Evolutionary conservation across 768 basidiomycete species (phyloP).

Genomic region (Russula earlei): DNA sequence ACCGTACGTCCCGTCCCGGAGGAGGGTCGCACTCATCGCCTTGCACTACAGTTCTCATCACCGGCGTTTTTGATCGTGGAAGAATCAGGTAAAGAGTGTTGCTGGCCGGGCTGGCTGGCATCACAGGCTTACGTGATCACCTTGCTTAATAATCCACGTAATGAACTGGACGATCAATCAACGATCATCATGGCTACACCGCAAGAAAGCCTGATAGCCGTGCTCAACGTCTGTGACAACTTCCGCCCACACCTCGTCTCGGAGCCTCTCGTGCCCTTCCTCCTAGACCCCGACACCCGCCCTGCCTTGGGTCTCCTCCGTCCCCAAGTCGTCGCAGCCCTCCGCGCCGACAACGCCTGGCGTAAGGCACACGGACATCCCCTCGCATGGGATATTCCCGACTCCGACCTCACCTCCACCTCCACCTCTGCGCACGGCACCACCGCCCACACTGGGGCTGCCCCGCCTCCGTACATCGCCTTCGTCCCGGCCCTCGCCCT

Average conservation of each 20-base stretch:
- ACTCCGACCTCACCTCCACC: background rate
- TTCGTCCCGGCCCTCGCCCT: background rate
- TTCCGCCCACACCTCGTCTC: conserved; percentile 33
- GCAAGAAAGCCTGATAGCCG: conserved; percentile 38
- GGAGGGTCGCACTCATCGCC: conserved; percentile 21
- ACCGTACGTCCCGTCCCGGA: conserved; percentile 14
- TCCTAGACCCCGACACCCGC: conserved; percentile 38
- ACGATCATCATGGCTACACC: background rate
- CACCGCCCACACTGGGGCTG: no score
- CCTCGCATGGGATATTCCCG: conserved; percentile 36
- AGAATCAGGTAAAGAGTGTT: conserved; percentile 27
- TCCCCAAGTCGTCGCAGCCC: conserved; percentile 44
- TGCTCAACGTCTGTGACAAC: conserved; percentile 69
- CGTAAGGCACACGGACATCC: conserved; percentile 22
- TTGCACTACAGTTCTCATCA: conserved; percentile 22
- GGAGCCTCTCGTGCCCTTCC: conserved; percentile 47
- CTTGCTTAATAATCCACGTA: no score
- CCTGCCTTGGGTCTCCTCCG: conserved; percentile 56
- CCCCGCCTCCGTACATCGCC: background rate
- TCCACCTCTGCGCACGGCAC: background rate
- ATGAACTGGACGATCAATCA: no score
- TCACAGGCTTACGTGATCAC: background rate
- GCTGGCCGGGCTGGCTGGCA: background rate
- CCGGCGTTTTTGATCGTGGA: conserved; percentile 39
- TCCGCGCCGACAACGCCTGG: conserved; percentile 41